Conservation (phyloP, 2,329 filamentous ascomycete genomes). For the Pseudogymnoascus sp. region DNA sequence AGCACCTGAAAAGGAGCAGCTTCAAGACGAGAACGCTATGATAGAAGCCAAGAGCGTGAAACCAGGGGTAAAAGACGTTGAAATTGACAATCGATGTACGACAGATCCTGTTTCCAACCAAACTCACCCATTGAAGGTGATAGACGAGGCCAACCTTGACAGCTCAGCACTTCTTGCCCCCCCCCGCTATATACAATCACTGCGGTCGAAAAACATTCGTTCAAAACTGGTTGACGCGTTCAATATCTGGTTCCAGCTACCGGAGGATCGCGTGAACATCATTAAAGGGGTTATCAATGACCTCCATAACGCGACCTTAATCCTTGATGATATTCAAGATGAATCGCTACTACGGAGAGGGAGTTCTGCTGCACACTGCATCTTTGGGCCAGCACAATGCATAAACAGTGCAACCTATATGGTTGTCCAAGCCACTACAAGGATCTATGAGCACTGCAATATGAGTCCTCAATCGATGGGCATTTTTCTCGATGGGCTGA, state of each 20-base stretch:
- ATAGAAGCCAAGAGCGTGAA: background rate
- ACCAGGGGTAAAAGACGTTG: background rate
- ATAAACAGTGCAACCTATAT: constrained; percentile 32
- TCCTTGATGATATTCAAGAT: constrained; percentile 35
- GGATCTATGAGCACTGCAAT: background rate
- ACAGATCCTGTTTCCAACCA: background rate
- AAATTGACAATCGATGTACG: background rate
- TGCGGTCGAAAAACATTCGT: background rate
- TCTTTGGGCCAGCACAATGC: constrained; percentile 32
- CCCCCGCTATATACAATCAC: background rate
- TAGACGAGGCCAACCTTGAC: background rate
- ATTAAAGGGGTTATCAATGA: background rate
- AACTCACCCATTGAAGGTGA: no score
- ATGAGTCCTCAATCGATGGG: background rate
- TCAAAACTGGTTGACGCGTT: background rate
- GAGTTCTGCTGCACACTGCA: constrained; percentile 29
- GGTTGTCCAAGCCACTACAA: background rate
- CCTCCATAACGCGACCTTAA: background rate
- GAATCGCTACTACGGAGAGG: constrained; percentile 29
- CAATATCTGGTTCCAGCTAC: background rate
- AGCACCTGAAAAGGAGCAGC: background rate
- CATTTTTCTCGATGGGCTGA: background rate
- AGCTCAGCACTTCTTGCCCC: background rate
- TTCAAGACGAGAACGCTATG: background rate
- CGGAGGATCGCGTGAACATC: background rate